Base-by-base conservation (phyloP, 345 rosid genomes). In the Salix arbutifolia region DNA sequence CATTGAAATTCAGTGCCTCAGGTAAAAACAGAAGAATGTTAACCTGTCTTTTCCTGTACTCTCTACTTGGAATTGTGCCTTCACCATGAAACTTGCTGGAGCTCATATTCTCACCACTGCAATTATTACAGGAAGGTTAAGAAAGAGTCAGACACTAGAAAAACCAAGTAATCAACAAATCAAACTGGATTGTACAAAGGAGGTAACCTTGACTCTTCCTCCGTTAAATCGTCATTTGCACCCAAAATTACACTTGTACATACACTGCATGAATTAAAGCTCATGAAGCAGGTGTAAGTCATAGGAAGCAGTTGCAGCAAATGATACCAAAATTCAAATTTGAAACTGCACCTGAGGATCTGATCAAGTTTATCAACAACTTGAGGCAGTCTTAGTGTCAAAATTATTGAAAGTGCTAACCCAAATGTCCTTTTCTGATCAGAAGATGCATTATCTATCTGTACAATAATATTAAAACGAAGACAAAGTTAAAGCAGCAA, bases 311-410 rank as follows among this genome's bases (percentile, higher is more conserved):
- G 16, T 19, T 2, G 37, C 50, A 31, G 64, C 67, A 68, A 37
- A 19, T 11, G 6, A 58, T 28, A 26, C 67, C 56, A 69, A 23
- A 65, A 66, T 65, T 70, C 56, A 66, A 64, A 60, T 25, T 48
- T 65, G 44, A 70, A 42, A 69, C 52, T 76, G 40, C 79, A 96
- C 99, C 98, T 92, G 38, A 96, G 84, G 83, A 96, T 96, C 75
- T 80, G 96, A 87, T 93, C 98, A 80, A 96, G 95, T 82, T 87
- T 92, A 79, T 96, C 97, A 17, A 93, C 89, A 73, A 92, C 94
- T 87, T 93, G 98, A 83, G 98, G 97, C 90, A 93, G 81, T 85
- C 96, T 86, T 40, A 96, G 82, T 11, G 98, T 91, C 84, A 96
- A 86, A 79, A 91, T 92, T 76, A 93, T 87, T 61, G 99, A 91